Conservation (phyloP, 257 asterid genomes). For the Scutellaria galericulata region DNA sequence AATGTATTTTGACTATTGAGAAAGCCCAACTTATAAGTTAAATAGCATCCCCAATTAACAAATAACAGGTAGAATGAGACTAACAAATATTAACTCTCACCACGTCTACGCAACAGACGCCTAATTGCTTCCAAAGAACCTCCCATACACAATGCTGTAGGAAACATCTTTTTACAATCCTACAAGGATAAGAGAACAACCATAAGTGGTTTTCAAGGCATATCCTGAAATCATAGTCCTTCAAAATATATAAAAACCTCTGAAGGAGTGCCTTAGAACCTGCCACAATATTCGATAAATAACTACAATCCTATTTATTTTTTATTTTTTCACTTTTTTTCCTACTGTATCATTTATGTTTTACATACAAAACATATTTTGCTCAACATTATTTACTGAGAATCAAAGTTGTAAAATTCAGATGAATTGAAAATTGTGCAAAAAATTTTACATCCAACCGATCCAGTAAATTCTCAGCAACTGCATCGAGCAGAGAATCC, state of each 20-base stretch:
- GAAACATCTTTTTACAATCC: constrained; percentile 91
- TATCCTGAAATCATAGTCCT: constrained; percentile 9
- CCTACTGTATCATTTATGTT: not conserved
- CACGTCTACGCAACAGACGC: constrained; percentile 79
- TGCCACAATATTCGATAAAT: too few relatives aligned
- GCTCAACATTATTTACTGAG: constrained; percentile 15
- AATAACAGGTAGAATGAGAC: constrained; percentile 15
- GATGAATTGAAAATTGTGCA: not conserved
- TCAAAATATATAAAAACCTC: constrained; percentile 19
- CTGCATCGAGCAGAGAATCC: constrained; percentile 79
- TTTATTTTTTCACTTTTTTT: too few relatives aligned
- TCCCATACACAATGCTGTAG: constrained; percentile 83
- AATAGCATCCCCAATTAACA: constrained; percentile 2
- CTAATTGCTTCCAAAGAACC: constrained; percentile 87
- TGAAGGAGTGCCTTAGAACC: constrained; percentile 1
- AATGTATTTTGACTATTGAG: not conserved
- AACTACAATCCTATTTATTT: too few relatives aligned
- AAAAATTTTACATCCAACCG: constrained; percentile 68
- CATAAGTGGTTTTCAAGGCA: constrained; percentile 24
- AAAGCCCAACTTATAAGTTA: constrained; percentile 1
- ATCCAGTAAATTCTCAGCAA: constrained; percentile 87
- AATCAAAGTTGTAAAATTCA: not conserved
- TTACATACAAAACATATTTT: not conserved
- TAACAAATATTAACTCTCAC: constrained; percentile 55
- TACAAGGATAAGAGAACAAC: constrained; percentile 39